phyloP scores from a whole-genome alignment of 1,284 basidiomycete genomes.

The Rhodotorula sp. region DNA sequence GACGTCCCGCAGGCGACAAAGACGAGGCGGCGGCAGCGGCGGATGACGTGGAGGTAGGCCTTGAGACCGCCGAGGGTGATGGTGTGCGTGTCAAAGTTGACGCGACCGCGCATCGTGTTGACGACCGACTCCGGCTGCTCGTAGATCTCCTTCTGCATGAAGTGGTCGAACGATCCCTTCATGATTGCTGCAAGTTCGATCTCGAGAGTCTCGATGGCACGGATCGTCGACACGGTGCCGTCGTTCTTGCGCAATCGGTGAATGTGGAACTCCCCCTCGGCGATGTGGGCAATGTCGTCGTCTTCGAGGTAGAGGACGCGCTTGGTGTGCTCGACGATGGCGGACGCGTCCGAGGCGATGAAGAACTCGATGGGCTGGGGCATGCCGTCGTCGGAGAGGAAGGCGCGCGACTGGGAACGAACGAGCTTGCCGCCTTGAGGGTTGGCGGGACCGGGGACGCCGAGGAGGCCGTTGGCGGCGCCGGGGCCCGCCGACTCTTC shows the following conservation, averaged over 20 bases:
- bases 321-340: conserved; percentile 98
- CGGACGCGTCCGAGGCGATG: conserved; percentile 94
- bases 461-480: conserved; percentile 57
- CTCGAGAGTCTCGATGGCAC: conserved; percentile 97
- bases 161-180: conserved; percentile 99
- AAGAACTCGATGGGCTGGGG: conserved; percentile 99
- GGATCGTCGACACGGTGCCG: conserved; percentile 70
- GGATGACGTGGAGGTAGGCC: conserved; percentile 92
- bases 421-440: conserved; percentile 67
- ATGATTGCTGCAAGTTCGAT: conserved; percentile 99
- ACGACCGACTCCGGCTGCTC: conserved; percentile 99
- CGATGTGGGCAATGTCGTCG: conserved; percentile 97
- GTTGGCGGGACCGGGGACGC: conserved; percentile 62
- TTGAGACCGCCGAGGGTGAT: conserved; percentile 95
- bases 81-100: conserved; percentile 92
- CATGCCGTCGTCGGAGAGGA: conserved; percentile 90
- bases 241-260: conserved; percentile 93
- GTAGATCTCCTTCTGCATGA: conserved; percentile 99
- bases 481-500: conserved; percentile 5
- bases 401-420: conserved; percentile 94
- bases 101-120: conserved; percentile 99
- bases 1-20: conserved; percentile 97
- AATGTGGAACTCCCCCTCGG: conserved; percentile 94
- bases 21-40: conserved; percentile 89
- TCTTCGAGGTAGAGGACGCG: conserved; percentile 98